A percentile compares a stretch with the other conserved stretches of the same genome.
Conservation (phyloP, 1,284 basidiomycete genomes). For the Trametes hirsuta region DNA sequence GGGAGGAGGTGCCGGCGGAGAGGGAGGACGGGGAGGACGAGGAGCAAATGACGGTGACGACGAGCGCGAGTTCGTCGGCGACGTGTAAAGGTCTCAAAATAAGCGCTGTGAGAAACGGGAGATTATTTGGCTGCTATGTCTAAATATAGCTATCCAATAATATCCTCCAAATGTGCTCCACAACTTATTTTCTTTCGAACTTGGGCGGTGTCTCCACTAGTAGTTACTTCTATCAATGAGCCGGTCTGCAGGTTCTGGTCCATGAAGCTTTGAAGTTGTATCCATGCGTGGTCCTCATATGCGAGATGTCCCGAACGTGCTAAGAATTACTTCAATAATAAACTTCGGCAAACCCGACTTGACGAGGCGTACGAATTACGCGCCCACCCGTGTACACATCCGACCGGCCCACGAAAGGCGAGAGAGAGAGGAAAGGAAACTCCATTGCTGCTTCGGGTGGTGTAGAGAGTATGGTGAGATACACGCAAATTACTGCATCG, state of each 20-base stretch:
- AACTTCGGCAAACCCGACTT: background rate
- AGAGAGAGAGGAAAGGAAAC: slow-evolving; percentile 20
- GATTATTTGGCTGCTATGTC: background rate
- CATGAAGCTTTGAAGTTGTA: too few species aligned
- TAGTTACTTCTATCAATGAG: too few species aligned
- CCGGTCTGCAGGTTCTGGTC: too few species aligned
- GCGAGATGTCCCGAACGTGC: too few species aligned
- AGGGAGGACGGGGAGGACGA: background rate
- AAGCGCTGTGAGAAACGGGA: background rate
- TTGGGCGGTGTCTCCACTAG: too few species aligned
- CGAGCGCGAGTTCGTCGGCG: slow-evolving; percentile 6
- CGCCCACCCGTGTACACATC: too few species aligned
- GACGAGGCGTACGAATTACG: background rate
- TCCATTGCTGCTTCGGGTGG: slow-evolving; percentile 19
- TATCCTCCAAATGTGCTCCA: too few species aligned
- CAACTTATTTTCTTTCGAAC: too few species aligned
- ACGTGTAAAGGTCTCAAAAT: slow-evolving; percentile 13
- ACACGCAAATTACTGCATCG: slow-evolving; percentile 28
- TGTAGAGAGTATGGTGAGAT: slow-evolving; percentile 23
- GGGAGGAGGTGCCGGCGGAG: background rate
- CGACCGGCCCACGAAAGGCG: background rate
- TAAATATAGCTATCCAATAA: background rate
- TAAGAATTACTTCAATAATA: background rate
- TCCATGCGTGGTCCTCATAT: too few species aligned
- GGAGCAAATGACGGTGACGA: slow-evolving; percentile 3